Evolutionary conservation across 176 grass and related monocot genomes (phyloP).

Genomic region (Aegilops umbellulata): DNA sequence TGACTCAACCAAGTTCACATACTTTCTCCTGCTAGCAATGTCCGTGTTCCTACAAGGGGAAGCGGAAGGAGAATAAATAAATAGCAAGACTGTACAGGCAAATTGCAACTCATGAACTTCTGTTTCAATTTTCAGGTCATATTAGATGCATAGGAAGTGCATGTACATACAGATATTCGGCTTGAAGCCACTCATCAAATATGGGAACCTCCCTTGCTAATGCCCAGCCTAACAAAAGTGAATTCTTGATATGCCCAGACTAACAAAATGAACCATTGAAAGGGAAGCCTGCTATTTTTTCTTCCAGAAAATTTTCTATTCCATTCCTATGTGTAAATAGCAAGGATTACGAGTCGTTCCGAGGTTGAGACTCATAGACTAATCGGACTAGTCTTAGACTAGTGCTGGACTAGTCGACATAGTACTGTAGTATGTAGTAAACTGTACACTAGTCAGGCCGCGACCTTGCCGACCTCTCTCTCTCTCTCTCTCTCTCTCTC

Average conservation of each 20-base stretch:
- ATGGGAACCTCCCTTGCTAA: neutral
- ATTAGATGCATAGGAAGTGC: neutral
- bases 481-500: no score
- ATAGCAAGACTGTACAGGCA: neutral
- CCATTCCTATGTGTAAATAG: neutral
- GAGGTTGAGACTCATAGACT: no score
- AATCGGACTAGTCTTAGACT: no score
- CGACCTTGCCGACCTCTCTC: no score
- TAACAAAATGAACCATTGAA: neutral
- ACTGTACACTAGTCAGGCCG: no score
- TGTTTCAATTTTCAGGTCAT: neutral
- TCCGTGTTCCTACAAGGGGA: constrained; percentile 67
- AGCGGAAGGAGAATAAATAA: constrained; percentile 18
- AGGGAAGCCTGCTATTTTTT: neutral
- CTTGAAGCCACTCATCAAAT: neutral
- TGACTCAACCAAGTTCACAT: constrained; percentile 70
- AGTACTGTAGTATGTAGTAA: no score
- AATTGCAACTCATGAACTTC: neutral
- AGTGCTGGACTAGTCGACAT: no score
- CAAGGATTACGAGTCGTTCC: no score
- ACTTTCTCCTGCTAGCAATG: constrained; percentile 67
- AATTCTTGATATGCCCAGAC: neutral
- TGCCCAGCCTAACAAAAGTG: neutral
- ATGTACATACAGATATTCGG: neutral
- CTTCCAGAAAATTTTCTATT: neutral